Conservation (phyloP, 176 grass and related monocot species). For the Dactylis glomerata region DNA sequence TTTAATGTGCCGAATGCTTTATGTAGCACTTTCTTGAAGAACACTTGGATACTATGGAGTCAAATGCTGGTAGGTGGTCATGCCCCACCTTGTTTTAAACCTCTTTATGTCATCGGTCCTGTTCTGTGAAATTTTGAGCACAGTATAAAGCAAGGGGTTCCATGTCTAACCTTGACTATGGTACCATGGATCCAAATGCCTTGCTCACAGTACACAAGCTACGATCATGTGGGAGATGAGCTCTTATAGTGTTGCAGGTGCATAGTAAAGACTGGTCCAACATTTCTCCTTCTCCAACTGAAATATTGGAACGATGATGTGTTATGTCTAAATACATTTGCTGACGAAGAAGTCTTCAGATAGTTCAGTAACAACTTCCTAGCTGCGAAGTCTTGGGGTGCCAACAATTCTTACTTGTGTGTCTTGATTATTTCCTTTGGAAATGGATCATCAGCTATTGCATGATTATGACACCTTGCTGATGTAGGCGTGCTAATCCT, state of each 20-base stretch:
- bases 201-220: neutral
- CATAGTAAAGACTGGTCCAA: neutral
- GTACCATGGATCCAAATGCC: neutral
- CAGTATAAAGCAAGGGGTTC: neutral
- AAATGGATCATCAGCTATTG: neutral
- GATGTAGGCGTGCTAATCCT: neutral
- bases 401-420: neutral
- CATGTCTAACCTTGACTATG: neutral
- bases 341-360: conserved; percentile 10
- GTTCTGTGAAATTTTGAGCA: neutral
- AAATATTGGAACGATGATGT: neutral
- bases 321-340: neutral
- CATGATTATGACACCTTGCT: neutral
- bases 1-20: neutral
- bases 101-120: neutral
- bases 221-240: neutral
- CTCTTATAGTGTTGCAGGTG: neutral
- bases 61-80: neutral
- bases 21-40: neutral
- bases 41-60: neutral
- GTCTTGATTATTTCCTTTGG: neutral
- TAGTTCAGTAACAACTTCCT: neutral
- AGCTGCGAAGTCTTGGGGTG: neutral
- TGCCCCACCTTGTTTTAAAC: conserved; percentile 3
- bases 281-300: neutral